A percentile compares a stretch with the other conserved stretches of the same genome.
Evolutionary conservation across 257 asterid genomes (phyloP).

Genomic region (Cruciata laevipes): DNA sequence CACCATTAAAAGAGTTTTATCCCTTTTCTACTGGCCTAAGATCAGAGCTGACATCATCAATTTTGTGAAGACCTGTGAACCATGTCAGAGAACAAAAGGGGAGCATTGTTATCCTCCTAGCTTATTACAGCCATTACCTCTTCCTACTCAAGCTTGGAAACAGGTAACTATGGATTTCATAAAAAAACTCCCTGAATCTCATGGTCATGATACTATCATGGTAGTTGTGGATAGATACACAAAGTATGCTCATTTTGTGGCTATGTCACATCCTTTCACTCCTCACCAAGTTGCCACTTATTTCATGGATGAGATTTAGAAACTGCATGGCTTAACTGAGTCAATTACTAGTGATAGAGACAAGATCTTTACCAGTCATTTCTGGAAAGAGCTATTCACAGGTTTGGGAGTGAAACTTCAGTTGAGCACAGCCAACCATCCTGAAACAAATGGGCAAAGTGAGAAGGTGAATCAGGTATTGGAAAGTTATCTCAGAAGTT

Average conservation of each 20-base stretch:
- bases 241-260: no score
- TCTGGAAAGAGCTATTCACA: not conserved
- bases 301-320: no score
- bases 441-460: not conserved
- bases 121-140: not conserved
- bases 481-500: not conserved
- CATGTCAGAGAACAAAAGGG: not conserved
- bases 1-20: not conserved
- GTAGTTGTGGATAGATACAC: no score
- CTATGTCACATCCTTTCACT: no score
- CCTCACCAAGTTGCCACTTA: no score
- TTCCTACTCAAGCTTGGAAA: no score
- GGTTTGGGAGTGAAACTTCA: not conserved
- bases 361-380: no score
- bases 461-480: not conserved
- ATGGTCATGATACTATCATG: not conserved
- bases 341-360: no score
- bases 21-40: no score
- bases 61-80: not conserved
- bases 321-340: no score
- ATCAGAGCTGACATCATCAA: not conserved
- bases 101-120: not conserved
- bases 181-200: not conserved
- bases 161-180: not conserved
- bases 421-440: not conserved